Conservation (phyloP, 1,284 basidiomycete species). For the Takashimella tepidaria region DNA sequence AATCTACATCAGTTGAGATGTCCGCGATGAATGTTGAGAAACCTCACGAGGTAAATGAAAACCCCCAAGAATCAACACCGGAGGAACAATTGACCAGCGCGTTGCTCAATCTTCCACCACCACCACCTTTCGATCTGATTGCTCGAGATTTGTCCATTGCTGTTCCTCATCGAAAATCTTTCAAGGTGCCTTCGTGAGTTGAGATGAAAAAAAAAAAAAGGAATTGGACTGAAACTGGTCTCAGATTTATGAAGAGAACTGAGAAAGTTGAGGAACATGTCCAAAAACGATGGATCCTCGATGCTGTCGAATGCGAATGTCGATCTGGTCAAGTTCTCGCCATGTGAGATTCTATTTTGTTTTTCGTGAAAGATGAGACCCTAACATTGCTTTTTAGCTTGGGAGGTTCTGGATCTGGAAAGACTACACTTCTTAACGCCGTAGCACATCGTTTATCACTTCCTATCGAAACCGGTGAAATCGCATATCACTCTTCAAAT, state of each 20-base stretch:
- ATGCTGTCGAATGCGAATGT: slow-evolving; percentile 42
- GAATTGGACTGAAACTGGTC: too few relatives aligned
- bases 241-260: background rate
- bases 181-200: background rate
- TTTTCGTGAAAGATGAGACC: too few relatives aligned
- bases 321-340: slow-evolving; percentile 45
- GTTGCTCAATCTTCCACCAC: slow-evolving; percentile 43
- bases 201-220: too few relatives aligned
- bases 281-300: slow-evolving; percentile 39
- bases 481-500: slow-evolving; percentile 11
- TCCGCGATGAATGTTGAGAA: too few relatives aligned
- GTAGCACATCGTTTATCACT: slow-evolving; percentile 43
- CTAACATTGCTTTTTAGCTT: slow-evolving; percentile 22
- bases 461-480: slow-evolving; percentile 39
- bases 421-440: slow-evolving; percentile 49
- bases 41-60: too few relatives aligned
- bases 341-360: slow-evolving; percentile 33
- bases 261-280: slow-evolving; percentile 8
- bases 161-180: slow-evolving; percentile 25
- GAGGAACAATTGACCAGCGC: too few relatives aligned
- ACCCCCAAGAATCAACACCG: too few relatives aligned
- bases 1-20: too few relatives aligned
- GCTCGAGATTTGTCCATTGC: slow-evolving; percentile 44
- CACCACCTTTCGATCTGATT: slow-evolving; percentile 40
- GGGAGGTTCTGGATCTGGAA: slow-evolving; percentile 46